These are phyloP conservation scores for Fusarium equiseti DNA, from an alignment of 2,329 filamentous ascomycete species.

Conservation along the genomic window DNA sequence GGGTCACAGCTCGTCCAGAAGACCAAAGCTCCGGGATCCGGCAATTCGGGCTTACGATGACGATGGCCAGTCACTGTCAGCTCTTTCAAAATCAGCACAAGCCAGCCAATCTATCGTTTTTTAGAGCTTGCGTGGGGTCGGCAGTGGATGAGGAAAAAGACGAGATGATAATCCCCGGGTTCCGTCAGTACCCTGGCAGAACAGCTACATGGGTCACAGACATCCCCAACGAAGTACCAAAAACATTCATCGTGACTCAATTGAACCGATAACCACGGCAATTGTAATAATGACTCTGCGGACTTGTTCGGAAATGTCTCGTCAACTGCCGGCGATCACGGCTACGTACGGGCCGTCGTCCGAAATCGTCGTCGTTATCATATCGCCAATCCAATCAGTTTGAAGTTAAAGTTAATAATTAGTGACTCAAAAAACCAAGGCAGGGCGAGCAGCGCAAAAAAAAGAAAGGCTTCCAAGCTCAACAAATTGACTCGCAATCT, in stretches of 20 bases:
- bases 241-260: background rate
- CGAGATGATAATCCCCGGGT: slow-evolving; percentile 12
- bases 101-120: slow-evolving; percentile 7
- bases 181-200: background rate
- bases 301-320: slow-evolving; percentile 29
- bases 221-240: background rate
- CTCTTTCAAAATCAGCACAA: background rate
- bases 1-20: background rate
- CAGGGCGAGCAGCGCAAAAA: background rate
- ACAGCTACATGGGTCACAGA: slow-evolving; percentile 6
- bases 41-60: slow-evolving; percentile 18
- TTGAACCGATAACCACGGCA: background rate
- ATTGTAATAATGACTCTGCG: background rate
- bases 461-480: slow-evolving; percentile 12
- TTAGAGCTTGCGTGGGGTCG: slow-evolving; percentile 5
- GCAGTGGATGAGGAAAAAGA: background rate
- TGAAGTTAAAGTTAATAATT: slow-evolving; percentile 23
- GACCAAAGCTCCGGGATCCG: slow-evolving; percentile 10
- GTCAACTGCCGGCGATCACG: slow-evolving; percentile 30
- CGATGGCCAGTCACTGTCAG: background rate
- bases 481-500: slow-evolving; percentile 30
- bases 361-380: slow-evolving; percentile 24
- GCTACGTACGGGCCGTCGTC: slow-evolving; percentile 35
- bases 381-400: slow-evolving; percentile 27
- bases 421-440: slow-evolving; percentile 10